Evolutionary conservation across 177 flowering plant genomes (phyloP), one percentile per base, ranked within the genome.

Genomic region (Vitis hybrid): DNA sequence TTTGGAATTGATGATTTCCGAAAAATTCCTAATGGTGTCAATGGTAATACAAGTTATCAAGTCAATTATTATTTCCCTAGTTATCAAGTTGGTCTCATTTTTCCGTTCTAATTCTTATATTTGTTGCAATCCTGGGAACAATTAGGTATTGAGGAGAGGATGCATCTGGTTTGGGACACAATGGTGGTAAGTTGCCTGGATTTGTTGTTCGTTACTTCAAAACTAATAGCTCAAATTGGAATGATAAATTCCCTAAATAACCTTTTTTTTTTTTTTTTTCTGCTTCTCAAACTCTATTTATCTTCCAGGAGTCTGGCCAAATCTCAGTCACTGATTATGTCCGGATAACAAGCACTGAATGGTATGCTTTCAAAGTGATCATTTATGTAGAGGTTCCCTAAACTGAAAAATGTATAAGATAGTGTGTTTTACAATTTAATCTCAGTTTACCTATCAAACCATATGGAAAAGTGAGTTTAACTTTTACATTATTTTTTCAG

Each of bases 21-120:
- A 12, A 95, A 90, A 74, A 95, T 95, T 50, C 99, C 99, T 15
- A 95, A 90, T 87, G 99, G 98, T 67, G 93, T 95, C 56, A 95
- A 95, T 83, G 99, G 99, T 93, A 90, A 66, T 64, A 55, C 62
- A 54, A 48, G 40, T 60, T 54, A 63, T 7, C 32, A 32, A 72
- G 35, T 69, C 11, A 50, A 6, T 18, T 68, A 4, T 16, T 32
- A 54, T 66, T 24, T 57, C 62, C 35, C 16, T 55, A 61, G 18
- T 24, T 14, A 24, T 35, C 56, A 11, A 49, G 8, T 52, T 4
- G 56, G 18, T 19, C 18, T 51, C 1, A 35, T 62, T 49, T 46
- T 52, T 35, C 21, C 2, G 57, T 68, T 51, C 54, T 71, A 56
- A 60, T 68, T 9, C 9, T 51, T 58, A 10, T 55, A 30, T 18